Conservation (phyloP, 192 early-diverging fungal genomes). For the Backusella circina region DNA sequence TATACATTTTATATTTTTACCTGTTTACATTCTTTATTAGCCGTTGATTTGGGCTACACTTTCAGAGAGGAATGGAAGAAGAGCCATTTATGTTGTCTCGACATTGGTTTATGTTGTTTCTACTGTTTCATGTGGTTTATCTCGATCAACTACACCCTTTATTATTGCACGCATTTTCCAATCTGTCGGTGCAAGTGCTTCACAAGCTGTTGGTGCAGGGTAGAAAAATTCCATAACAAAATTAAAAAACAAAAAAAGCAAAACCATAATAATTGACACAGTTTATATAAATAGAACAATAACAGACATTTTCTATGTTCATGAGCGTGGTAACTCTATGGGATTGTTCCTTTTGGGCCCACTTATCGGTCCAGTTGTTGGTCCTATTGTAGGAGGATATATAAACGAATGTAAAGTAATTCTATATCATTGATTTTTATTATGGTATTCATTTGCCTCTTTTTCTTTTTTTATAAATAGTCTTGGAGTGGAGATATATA, state of each 20-base stretch:
- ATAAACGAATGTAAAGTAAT: slow-evolving; percentile 28
- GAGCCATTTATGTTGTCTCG: slow-evolving; percentile 24
- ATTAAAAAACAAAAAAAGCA: neutral
- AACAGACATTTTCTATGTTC: slow-evolving; percentile 31
- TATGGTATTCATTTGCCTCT: neutral
- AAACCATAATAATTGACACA: neutral
- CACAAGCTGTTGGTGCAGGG: slow-evolving; percentile 36
- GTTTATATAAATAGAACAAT: slow-evolving; percentile 32
- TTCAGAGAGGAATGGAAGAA: slow-evolving; percentile 32
- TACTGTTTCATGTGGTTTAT: slow-evolving; percentile 28
- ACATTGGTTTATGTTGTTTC: slow-evolving; percentile 26
- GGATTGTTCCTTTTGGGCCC: slow-evolving; percentile 40
- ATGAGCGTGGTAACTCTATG: slow-evolving; percentile 39
- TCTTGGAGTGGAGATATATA: slow-evolving; percentile 34
- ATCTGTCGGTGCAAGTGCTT: slow-evolving; percentile 27
- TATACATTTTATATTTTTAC: neutral
- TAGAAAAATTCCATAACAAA: neutral
- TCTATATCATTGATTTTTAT: neutral
- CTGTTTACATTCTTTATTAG: slow-evolving; percentile 6
- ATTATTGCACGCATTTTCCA: slow-evolving; percentile 23
- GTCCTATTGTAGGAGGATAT: slow-evolving; percentile 41
- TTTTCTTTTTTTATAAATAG: neutral
- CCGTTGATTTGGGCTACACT: slow-evolving; percentile 36
- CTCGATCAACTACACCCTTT: slow-evolving; percentile 18
- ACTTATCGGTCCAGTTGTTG: slow-evolving; percentile 36